Evolutionary conservation across 306 rosid species (phyloP).

Genomic region (Quercus aquifolioides): DNA sequence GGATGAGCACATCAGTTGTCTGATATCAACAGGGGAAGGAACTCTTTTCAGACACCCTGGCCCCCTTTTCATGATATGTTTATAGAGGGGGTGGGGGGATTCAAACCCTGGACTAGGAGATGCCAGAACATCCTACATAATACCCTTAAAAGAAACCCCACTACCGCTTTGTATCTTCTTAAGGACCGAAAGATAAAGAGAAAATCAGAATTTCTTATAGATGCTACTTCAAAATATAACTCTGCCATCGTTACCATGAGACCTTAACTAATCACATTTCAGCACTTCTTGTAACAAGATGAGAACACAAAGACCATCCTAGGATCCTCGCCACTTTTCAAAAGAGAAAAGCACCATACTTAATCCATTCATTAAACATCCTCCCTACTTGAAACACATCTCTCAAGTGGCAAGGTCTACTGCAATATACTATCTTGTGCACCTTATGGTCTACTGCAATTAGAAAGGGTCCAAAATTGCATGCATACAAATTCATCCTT

Average conservation of each 20-base stretch:
- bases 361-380: background rate
- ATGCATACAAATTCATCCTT: too few species aligned
- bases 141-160: background rate
- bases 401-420: background rate
- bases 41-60: background rate
- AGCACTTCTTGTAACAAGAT: background rate
- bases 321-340: background rate
- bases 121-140: background rate
- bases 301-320: background rate
- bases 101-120: too few species aligned
- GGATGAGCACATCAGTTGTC: background rate
- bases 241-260: background rate
- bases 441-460: background rate
- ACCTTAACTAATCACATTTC: background rate
- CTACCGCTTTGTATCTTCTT: background rate
- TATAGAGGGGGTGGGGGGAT: too few species aligned
- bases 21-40: background rate
- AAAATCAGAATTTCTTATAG: background rate
- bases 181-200: background rate
- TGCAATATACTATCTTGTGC: background rate
- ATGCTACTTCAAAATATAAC: background rate
- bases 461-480: too few species aligned
- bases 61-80: too few species aligned
- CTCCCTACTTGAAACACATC: background rate
- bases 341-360: background rate